phyloP scores from a whole-genome alignment of 306 rosid genomes.

The Crataegus laevigata region DNA sequence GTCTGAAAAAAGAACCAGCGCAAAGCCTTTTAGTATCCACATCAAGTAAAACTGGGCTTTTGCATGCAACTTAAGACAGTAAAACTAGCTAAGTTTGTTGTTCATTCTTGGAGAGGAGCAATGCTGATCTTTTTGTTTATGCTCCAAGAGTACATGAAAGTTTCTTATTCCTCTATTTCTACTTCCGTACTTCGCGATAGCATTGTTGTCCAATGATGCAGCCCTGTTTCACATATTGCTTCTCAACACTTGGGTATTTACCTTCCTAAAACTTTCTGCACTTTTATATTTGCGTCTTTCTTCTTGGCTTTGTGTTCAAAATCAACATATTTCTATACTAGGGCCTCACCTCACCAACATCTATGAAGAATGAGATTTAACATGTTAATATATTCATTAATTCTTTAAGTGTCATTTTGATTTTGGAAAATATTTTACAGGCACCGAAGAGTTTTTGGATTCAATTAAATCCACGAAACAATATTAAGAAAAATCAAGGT shows the following conservation, averaged over 20 bases:
- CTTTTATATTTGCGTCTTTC: not conserved
- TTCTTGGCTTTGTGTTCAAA: not conserved
- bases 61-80: not conserved
- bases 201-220: not conserved
- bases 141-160: not conserved
- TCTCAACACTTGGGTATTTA: not conserved
- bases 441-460: not conserved
- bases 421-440: not conserved
- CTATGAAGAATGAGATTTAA: not conserved
- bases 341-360: not conserved
- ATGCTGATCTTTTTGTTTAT: not conserved
- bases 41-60: not conserved
- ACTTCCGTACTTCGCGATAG: not conserved
- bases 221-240: not conserved
- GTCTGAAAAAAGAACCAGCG: constrained; percentile 24
- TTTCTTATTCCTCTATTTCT: not conserved
- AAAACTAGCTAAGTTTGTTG: not conserved
- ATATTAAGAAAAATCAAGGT: not conserved
- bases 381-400: not conserved
- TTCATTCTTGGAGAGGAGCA: not conserved
- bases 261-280: not conserved
- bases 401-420: not conserved
- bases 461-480: not conserved
- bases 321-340: not conserved
- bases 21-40: constrained; percentile 18